Evolutionary conservation across 75 land plant species (phyloP).

Genomic region (Larix kaempferi): DNA sequence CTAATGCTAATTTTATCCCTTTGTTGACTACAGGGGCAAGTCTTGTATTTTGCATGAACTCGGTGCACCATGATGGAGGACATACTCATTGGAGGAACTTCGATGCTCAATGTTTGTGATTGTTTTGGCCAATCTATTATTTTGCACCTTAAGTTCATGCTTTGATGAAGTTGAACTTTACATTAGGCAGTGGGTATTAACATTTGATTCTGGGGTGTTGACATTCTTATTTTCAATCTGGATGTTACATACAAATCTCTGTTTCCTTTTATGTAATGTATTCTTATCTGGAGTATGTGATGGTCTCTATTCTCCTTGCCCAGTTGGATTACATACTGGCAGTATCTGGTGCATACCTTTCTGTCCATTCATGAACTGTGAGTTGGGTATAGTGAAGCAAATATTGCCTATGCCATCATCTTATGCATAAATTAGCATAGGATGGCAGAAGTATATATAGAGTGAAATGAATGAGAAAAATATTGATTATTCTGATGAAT

Average conservation of each 20-base stretch:
- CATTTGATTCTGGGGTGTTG: neutral
- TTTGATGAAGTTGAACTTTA: neutral
- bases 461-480: neutral
- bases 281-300: neutral
- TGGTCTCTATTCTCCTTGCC: neutral
- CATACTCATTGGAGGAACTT: neutral
- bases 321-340: neutral
- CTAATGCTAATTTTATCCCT: neutral
- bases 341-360: too few relatives aligned
- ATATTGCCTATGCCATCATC: neutral
- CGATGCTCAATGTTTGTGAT: neutral
- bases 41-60: neutral
- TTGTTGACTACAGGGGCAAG: slow-evolving; percentile 3
- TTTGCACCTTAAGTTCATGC: neutral
- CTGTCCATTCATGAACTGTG: neutral
- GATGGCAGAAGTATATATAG: neutral
- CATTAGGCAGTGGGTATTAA: neutral
- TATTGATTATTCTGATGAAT: neutral
- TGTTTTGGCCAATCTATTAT: neutral
- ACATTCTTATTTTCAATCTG: neutral
- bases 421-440: neutral
- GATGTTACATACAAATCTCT: neutral
- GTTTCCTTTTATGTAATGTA: neutral
- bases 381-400: neutral
- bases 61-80: neutral